A percentile compares a stretch with the other conserved stretches of the same genome.
Evolutionary conservation across 257 asterid genomes (phyloP).

Genomic region (Agastache rugosa): DNA sequence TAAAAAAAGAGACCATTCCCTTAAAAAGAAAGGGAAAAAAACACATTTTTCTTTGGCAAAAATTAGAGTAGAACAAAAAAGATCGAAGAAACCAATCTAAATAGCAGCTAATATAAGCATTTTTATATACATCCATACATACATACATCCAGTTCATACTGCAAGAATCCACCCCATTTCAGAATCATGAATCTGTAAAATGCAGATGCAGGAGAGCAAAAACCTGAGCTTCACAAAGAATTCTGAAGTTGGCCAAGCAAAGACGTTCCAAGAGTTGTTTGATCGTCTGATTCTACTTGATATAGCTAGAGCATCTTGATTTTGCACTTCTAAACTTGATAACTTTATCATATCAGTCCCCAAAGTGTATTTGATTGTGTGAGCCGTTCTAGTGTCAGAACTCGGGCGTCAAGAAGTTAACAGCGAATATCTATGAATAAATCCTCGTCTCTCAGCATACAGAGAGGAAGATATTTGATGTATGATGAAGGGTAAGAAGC

Average conservation of each 20-base stretch:
- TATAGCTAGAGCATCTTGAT: conserved; percentile 9
- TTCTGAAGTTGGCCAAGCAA: not conserved
- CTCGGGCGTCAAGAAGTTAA: not conserved
- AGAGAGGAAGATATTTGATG: not conserved
- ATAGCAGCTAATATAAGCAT: conserved; percentile 3
- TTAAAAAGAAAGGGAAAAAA: too few relatives aligned
- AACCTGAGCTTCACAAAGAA: not conserved
- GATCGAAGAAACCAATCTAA: conserved; percentile 2
- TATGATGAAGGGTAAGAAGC: conserved; percentile 12
- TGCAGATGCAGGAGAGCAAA: not conserved
- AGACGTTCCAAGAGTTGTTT: not conserved
- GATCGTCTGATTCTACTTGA: conserved; percentile 7
- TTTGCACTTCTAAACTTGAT: conserved; percentile 15
- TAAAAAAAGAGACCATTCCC: not conserved
- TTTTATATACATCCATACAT: conserved; percentile 10
- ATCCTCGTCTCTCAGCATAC: not conserved
- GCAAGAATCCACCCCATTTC: not conserved
- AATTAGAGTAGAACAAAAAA: not conserved
- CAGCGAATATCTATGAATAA: not conserved
- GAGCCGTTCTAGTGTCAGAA: not conserved
- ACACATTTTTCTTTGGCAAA: not conserved
- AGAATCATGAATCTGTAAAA: conserved; percentile 7
- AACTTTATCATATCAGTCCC: not conserved
- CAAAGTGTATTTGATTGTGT: not conserved
- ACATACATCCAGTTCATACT: not conserved